Conservation (phyloP, 331 rosid species). For the Rosa hybrid region DNA sequence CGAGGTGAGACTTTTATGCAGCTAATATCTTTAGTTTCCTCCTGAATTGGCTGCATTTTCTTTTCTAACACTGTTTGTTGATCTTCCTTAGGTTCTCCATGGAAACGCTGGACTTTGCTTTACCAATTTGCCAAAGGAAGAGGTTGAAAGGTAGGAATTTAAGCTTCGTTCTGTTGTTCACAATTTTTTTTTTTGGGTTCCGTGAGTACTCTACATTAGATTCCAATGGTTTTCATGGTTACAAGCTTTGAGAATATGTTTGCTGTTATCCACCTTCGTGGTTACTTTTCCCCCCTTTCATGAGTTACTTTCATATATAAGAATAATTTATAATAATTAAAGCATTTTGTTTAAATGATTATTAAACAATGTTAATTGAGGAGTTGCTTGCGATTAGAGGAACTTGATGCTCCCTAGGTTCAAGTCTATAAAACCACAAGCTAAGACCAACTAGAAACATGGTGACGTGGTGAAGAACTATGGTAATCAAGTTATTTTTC, state of each 20-base stretch:
- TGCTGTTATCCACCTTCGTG: not conserved
- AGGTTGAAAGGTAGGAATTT: slow-evolving; percentile 65
- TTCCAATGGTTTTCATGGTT: not conserved
- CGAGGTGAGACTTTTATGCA: slow-evolving; percentile 46
- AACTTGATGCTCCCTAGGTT: not conserved
- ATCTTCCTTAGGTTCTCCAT: slow-evolving; percentile 56
- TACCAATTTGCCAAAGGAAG: slow-evolving; percentile 76
- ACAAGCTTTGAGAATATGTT: not conserved
- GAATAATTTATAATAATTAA: not conserved
- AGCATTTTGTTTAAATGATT: not conserved
- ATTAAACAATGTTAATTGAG: not conserved
- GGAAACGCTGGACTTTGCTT: slow-evolving; percentile 85
- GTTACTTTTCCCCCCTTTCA: not conserved
- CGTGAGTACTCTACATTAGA: not conserved
- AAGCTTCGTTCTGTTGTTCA: not conserved
- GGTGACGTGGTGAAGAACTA: not conserved
- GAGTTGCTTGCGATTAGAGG: not conserved
- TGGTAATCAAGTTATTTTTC: not conserved
- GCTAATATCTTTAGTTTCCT: not conserved
- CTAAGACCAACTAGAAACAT: not conserved
- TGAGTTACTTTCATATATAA: not conserved
- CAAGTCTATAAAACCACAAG: not conserved
- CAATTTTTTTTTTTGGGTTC: not conserved
- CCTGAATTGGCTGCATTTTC: not conserved
- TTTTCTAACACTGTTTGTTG: slow-evolving; percentile 16